Evolutionary conservation across 2,329 filamentous ascomycete species (phyloP).

Genomic region (Lecanicillium sp.): DNA sequence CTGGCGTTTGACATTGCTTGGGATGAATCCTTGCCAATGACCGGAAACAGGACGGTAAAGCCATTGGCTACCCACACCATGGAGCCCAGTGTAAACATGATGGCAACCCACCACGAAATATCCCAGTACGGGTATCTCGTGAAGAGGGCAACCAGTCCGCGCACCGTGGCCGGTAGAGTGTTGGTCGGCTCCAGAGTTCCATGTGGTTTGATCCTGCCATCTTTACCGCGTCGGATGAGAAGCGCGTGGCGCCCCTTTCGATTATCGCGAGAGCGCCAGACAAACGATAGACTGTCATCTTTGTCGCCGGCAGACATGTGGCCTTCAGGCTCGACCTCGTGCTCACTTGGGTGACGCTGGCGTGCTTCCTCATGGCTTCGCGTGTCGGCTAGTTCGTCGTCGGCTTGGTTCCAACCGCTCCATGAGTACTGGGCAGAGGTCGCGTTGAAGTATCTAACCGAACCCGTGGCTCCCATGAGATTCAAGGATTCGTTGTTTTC

Average conservation of each 20-base stretch:
- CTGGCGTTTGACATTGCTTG: background rate
- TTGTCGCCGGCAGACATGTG: background rate
- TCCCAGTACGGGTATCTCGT: slow-evolving; percentile 4
- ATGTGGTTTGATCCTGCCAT: background rate
- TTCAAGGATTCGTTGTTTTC: background rate
- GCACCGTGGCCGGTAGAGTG: background rate
- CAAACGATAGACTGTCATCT: background rate
- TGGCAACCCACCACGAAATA: slow-evolving; percentile 6
- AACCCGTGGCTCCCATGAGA: background rate
- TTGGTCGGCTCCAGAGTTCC: slow-evolving; percentile 1
- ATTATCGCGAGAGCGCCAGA: slow-evolving; percentile 6
- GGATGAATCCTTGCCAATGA: background rate
- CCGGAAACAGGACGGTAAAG: background rate
- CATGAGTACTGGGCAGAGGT: background rate
- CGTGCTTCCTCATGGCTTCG: background rate
- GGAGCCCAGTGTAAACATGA: slow-evolving; percentile 3
- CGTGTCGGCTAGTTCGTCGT: background rate
- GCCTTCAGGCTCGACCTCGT: background rate
- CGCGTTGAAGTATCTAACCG: background rate
- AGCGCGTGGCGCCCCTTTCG: slow-evolving; percentile 7
- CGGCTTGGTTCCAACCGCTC: background rate
- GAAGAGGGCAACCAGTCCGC: background rate
- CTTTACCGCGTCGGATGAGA: background rate
- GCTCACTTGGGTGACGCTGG: background rate
- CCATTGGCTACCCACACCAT: slow-evolving; percentile 5